Base-by-base conservation (phyloP, 2,329 filamentous ascomycete genomes). In the Aplosporella prunicola region DNA sequence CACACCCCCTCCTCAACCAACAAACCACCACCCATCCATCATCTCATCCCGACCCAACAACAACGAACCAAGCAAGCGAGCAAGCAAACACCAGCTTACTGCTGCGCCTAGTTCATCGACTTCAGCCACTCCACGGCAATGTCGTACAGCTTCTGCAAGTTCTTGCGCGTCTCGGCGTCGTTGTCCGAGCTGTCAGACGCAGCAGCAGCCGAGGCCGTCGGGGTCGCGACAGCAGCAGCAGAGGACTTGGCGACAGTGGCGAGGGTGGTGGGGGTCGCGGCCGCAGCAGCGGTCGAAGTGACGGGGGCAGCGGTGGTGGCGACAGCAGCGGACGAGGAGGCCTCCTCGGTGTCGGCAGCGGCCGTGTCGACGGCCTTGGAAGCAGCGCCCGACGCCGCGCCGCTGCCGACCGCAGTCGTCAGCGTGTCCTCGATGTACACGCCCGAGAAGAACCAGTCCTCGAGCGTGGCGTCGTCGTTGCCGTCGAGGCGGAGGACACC, bases 361-460 rank as follows among this genome's bases (percentile, higher is more conserved):
- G 33, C 13, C 2, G 20, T 26, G 13, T 40, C 25, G n/a, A n/a
- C n/a, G n/a, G n/a, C n/a, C n/a, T n/a, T n/a, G 13, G 38, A 41
- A 9, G 34, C 25, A 16, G 39, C 40, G 10, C 32, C 33, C 9
- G 32, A 26, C 7, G 25, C 14, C 8, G 29, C 24, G 37, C 31
- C 37, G 9, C 17, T 20, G 14, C 24, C 30, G 24, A 55, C 41
- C 4, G 45, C 43, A 14, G 43, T 51, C 1, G 53, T 58, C 6
- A 58, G 17, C 10, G 46, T 52, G 5, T 72, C 76, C 67, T 85
- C 80, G 34, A 84, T 67, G 50, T 82, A 85, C 4, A 82, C 76
- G 9, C 80, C 79, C 4, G 73, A 78, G 61, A 82, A 84, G 56
- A 74, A 82, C 64, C 78, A 78, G 51, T 84, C 79, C 63, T 83